Evolutionary conservation across 257 asterid species (phyloP).

Genomic region (Penstemon eatonii): DNA sequence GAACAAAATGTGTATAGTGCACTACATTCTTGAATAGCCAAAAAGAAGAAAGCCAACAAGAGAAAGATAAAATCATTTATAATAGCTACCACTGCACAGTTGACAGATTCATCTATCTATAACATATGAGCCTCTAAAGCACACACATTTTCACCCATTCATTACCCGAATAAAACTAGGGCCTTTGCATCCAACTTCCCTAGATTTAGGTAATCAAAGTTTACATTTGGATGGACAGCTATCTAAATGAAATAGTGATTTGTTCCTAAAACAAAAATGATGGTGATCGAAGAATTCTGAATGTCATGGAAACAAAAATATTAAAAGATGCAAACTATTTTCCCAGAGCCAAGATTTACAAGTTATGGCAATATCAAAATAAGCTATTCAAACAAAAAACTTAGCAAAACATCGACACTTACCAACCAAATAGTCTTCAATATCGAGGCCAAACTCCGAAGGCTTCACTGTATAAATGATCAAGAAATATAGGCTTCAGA

Average conservation of each 20-base stretch:
- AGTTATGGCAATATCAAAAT: slow-evolving; percentile 14
- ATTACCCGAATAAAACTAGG: not conserved
- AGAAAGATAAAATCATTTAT: not conserved
- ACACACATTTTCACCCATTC: not conserved
- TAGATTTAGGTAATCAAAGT: not conserved
- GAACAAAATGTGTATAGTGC: not conserved
- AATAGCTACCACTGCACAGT: not conserved
- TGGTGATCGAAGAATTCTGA: not conserved
- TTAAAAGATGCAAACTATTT: not conserved
- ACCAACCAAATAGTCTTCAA: slow-evolving; percentile 91
- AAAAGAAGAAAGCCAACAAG: not conserved
- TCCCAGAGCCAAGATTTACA: slow-evolving; percentile 23
- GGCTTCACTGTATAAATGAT: slow-evolving; percentile 54
- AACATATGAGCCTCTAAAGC: not conserved
- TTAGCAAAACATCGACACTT: slow-evolving; percentile 30
- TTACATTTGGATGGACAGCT: not conserved
- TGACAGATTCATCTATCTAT: not conserved
- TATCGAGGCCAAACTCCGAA: slow-evolving; percentile 78
- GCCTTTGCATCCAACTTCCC: not conserved
- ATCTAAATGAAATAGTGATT: not conserved
- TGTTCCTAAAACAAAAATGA: slow-evolving; percentile 8
- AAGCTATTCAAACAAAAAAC: not conserved
- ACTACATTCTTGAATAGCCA: not conserved
- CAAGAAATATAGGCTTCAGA: slow-evolving; percentile 25
- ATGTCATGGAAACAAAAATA: not conserved